Base-by-base conservation (phyloP, 2,329 filamentous ascomycete genomes). In the Fusarium pininemorale region DNA sequence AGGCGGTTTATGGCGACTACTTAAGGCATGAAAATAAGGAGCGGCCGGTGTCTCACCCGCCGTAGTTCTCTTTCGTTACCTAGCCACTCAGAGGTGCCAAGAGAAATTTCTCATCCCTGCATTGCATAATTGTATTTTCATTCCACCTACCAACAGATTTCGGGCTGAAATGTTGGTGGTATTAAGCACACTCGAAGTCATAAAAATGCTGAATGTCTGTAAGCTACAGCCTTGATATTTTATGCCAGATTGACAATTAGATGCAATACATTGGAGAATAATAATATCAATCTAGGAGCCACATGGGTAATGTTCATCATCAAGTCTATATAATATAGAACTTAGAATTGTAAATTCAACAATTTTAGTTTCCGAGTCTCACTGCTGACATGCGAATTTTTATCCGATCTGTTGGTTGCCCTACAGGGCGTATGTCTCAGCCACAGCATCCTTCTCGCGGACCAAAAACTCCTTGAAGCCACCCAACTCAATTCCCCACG, bases 131-230 rank as follows among this genome's bases (percentile, higher is more conserved):
- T 3, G 9, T 48, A 12, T 20, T 30, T 30, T 16, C 14, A 48
- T 48, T 30, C 26, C 45, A 48, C 20, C 14, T 30, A 48, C 45
- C 26, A 48, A 48, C 26, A 30, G 26, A 6, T 2, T n/a, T 6
- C 2, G 9, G 4, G 35, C 15, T 37, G 9, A 37, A 0, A 37
- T 7, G 35, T 0, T 37, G 0, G 0, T 18, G 0, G 0, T 1
- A 16, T 18, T 16, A 37, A 37, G 15, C 16, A 37, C 35, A 7
- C 35, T 37, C 16, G 7, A 26, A 10, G 16, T 20, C 4, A 14
- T 20, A 1, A 4, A 11, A 20, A 14, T 26, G 0, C 7, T 24
- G 16, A 37, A 37, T 18, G 15, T 37, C 9, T 37, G 14, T 37
- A 8, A 0, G 35, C 15, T 9, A 5, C 15, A 37, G 15, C 0